Evolutionary conservation across 805 yeast genomes (phyloP).

Genomic region (Pichia nanzhaoensis): DNA sequence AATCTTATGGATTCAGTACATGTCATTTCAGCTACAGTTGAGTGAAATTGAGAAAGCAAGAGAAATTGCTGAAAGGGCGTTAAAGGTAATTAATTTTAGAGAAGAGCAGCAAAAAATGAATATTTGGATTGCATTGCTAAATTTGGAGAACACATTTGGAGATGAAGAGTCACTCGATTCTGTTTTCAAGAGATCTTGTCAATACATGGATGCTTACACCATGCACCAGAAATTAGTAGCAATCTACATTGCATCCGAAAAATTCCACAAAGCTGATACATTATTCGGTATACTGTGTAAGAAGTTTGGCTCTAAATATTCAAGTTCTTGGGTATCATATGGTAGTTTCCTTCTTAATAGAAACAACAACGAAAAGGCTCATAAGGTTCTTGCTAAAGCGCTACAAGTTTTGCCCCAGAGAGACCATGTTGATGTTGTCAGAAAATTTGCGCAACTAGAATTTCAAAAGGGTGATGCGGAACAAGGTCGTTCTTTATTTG

Average conservation of each 20-base stretch:
- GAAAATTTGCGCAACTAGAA: conserved; percentile 85
- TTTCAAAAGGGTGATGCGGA: conserved; percentile 84
- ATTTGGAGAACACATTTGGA: conserved; percentile 92
- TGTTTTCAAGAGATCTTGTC: conserved; percentile 76
- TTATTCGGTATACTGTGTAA: conserved; percentile 63
- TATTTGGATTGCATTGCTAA: conserved; percentile 92
- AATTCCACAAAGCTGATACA: conserved; percentile 60
- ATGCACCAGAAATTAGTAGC: conserved; percentile 77
- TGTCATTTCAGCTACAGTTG: conserved; percentile 94
- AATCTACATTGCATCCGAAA: conserved; percentile 70
- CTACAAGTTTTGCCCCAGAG: conserved; percentile 64
- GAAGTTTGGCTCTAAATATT: conserved; percentile 66
- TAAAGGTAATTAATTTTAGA: conserved; percentile 81
- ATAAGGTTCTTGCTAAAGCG: conserved; percentile 66
- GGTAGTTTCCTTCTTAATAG: conserved; percentile 69
- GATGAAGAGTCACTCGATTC: conserved; percentile 74
- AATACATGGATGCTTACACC: conserved; percentile 80
- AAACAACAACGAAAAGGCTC: conserved; percentile 53
- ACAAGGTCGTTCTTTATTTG: conserved; percentile 90
- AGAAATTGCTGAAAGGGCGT: conserved; percentile 86
- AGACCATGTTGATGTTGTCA: conserved; percentile 70
- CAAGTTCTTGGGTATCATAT: conserved; percentile 74
- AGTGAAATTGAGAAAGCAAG: conserved; percentile 94
- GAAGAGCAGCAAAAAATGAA: conserved; percentile 91
- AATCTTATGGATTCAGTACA: conserved; percentile 92